Base-by-base conservation (phyloP, 768 basidiomycete genomes). In the Strobilomyces dryophilus region DNA sequence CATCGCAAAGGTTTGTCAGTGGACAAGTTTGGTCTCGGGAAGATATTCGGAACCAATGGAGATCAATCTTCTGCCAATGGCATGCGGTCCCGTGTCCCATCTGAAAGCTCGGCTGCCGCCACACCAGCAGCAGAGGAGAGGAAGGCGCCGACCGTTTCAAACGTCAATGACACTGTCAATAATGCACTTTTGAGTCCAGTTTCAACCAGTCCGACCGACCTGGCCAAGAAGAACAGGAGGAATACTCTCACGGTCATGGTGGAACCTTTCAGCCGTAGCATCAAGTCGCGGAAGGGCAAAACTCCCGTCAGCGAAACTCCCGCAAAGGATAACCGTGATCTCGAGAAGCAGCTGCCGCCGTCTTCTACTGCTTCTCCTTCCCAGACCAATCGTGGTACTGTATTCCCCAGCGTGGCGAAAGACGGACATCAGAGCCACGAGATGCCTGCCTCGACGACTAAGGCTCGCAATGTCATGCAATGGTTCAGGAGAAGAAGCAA, bases 391-490 rank as follows among this genome's bases (percentile, higher is more conserved):
- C 61, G 62, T 48, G 62, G 60, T 10, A 49, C 65, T 15, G 53
- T 66, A 40, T 61, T 66, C 58, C 60, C 66, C 14, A 61, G 59
- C 20, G 58, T 70, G 52, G 46, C 54, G 26, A 69, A 69, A 50
- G 63, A 65, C 6, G 65, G 51, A 27, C 60, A 59, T 56, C 62
- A 58, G 39, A 48, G 62, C 27, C 64, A 61, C 41, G 76, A 76
- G 37, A 73, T 86, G 72, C 79, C 79, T 2, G 89, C 85, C 15
- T 85, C 89, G 55, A 82, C 90, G n/a, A 85, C 80, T 71, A 89
- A 94, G 69, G 94, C 95, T 5, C 84, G 85, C 69, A 92, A 88
- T 65, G 97, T 99, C 49, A 98, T 98, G 95, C 87, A 94, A 59
- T 99, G 97, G 97, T 98, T 99, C 81, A 78, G 89, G 69, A 80